Base-by-base conservation (phyloP, 352 stramenopile genomes). In the Phytophthora hibernalis region DNA sequence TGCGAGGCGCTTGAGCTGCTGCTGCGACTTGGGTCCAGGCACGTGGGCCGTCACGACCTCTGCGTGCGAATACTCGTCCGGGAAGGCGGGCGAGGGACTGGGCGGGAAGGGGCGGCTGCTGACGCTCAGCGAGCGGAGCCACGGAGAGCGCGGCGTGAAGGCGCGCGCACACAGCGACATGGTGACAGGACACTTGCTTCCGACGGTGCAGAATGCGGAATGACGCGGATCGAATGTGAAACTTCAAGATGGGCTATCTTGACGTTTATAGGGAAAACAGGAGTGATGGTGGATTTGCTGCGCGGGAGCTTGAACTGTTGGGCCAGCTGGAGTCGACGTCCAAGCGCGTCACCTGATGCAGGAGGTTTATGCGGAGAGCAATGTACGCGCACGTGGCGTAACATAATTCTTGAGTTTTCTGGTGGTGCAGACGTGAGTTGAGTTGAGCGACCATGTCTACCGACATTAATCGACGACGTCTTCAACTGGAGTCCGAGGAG, bases 1-100 rank as follows among this genome's bases (percentile, higher is more conserved):
- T 15, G 72, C 66, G 11, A 95, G 82, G 13, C 74, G 72, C 30
- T 60, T 31, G 44, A 90, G 77, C 43, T 90, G 76, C 49, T 74
- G 69, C 59, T 78, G 68, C 20, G 83, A 93, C 70, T 92, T 89
- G 28, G 82, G 82, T 4, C 87, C 87, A 0, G 87, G 87, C 28
- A 93, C 71, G 35, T 76, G 33, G 26, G 56, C 47, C 44, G 85
- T 93, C 50, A 87, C 68, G 54, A 94, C 68, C 18, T 77, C 50
- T 5, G 82, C 81, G 44, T 70, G 42, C 12, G 61, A 15, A 37
- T 89, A 91, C 28, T 95, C 87, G 44, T 76, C 68, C 0, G 85
- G 85, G 48, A 95, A 93, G 18, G 78, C 61, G 3, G 87, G 85
- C 5, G 80, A 50, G 1, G 83, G 83, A 10, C 83, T 90, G 40